Evolutionary conservation across 805 yeast species (phyloP).

Genomic region (Wickerhamiella parazyma): DNA sequence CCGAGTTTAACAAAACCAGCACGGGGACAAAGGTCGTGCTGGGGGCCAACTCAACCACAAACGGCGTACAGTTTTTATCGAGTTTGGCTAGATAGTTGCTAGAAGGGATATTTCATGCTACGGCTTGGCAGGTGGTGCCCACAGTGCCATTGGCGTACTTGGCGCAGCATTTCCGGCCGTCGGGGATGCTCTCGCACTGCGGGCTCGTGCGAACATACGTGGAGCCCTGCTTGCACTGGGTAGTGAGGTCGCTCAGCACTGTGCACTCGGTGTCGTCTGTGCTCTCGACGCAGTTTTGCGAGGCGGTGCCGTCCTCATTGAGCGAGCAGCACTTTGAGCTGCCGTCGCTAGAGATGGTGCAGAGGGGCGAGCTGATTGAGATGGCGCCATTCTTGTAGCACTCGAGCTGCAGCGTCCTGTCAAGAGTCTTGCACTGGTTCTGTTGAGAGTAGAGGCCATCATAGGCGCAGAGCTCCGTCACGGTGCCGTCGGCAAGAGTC

Average conservation of each 20-base stretch:
- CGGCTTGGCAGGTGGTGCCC: neutral
- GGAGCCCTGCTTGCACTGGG: neutral
- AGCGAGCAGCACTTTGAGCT: slow-evolving; percentile 4
- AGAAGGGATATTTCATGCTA: neutral
- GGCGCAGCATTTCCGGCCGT: slow-evolving; percentile 5
- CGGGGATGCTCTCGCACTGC: neutral
- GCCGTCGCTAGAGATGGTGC: neutral
- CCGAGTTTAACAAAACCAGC: slow-evolving; percentile 44
- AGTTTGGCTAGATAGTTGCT: neutral
- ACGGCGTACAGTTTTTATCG: slow-evolving; percentile 32
- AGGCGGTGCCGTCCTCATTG: slow-evolving; percentile 1
- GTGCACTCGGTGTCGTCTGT: neutral
- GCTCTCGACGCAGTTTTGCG: neutral
- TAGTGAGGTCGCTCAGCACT: neutral
- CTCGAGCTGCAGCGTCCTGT: neutral
- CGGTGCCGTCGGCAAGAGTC: slow-evolving; percentile 1
- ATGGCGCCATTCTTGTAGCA: slow-evolving; percentile 1
- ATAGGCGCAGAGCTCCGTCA: slow-evolving; percentile 1
- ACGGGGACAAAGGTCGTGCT: slow-evolving; percentile 53
- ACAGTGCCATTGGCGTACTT: neutral
- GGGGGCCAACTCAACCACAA: slow-evolving; percentile 57
- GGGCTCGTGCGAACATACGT: neutral
- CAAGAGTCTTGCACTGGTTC: neutral
- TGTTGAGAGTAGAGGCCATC: neutral
- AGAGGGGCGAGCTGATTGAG: neutral